Percentiles rank a stretch among this genome's conserved stretches.
Conservation (phyloP, 2,329 filamentous ascomycete species). For the Dactylellina cionopaga region DNA sequence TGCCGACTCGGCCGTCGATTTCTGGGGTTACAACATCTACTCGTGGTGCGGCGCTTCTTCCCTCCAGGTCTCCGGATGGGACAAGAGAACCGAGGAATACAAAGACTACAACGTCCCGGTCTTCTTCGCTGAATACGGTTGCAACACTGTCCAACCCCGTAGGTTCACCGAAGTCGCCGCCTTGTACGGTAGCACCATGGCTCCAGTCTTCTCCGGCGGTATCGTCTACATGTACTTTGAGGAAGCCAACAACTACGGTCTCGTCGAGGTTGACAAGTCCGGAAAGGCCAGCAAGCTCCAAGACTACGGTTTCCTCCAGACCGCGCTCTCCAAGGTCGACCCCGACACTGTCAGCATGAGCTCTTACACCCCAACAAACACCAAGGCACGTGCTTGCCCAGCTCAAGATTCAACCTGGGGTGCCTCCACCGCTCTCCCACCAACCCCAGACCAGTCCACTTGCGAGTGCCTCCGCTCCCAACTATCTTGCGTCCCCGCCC, state of each 20-base stretch:
- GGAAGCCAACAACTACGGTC: conserved; percentile 87
- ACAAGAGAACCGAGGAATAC: conserved; percentile 86
- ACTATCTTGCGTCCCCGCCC: conserved; percentile 75
- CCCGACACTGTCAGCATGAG: conserved; percentile 73
- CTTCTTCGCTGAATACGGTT: conserved; percentile 99
- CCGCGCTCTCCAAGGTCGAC: conserved; percentile 73
- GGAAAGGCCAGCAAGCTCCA: conserved; percentile 72
- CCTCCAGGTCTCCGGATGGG: conserved; percentile 80
- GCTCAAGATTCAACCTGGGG: conserved; percentile 72
- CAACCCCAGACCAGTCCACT: conserved; percentile 78
- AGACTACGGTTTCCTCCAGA: conserved; percentile 79
- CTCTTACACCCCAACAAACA: conserved; percentile 79
- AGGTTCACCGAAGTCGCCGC: conserved; percentile 85
- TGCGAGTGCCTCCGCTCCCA: conserved; percentile 87
- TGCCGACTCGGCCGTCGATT: conserved; percentile 78
- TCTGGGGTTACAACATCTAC: conserved; percentile 99
- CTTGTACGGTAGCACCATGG: conserved; percentile 85
- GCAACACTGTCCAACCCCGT: conserved; percentile 76
- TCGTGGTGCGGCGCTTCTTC: conserved; percentile 93
- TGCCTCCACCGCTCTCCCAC: conserved; percentile 77
- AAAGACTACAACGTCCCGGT: conserved; percentile 87
- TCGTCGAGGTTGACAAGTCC: conserved; percentile 71
- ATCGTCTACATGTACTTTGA: conserved; percentile 99
- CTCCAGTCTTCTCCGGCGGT: conserved; percentile 86
- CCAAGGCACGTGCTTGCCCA: conserved; percentile 76